Conservation (phyloP, 345 rosid species). For the Rhodamnia rubescens region DNA sequence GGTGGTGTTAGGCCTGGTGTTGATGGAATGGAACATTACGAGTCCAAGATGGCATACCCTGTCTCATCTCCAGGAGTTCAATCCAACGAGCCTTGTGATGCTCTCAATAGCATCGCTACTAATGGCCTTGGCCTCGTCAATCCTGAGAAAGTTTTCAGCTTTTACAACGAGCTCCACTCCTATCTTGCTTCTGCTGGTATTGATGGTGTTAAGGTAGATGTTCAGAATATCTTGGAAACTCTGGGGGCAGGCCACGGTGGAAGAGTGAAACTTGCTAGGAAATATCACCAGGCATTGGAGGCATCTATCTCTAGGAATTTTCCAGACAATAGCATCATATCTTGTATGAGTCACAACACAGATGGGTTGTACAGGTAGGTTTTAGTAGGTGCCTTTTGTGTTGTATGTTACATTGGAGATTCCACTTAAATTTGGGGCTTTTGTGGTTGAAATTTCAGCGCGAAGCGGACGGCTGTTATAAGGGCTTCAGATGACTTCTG, state of each 20-base stretch:
- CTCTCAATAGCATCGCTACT: conserved; percentile 27
- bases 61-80: conserved; percentile 51
- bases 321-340: conserved; percentile 42
- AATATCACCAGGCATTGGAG: conserved; percentile 57
- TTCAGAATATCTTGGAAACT: conserved; percentile 67
- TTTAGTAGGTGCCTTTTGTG: not conserved
- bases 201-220: conserved; percentile 80
- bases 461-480: conserved; percentile 40
- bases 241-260: conserved; percentile 60
- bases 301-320: conserved; percentile 55
- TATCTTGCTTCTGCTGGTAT: conserved; percentile 66
- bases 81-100: conserved; percentile 42
- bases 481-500: conserved; percentile 69
- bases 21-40: conserved; percentile 44
- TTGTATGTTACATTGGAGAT: not conserved
- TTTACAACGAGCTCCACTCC: conserved; percentile 62
- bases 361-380: conserved; percentile 55
- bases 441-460: conserved; percentile 18
- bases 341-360: conserved; percentile 67
- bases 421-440: not conserved
- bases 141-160: conserved; percentile 55
- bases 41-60: conserved; percentile 40
- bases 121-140: conserved; percentile 73
- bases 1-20: conserved; percentile 47
- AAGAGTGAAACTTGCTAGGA: conserved; percentile 55